Percentiles rank a stretch among this genome's conserved stretches.
These are phyloP conservation scores for Tausonia pullulans DNA, from an alignment of 1,284 basidiomycete genomes.

Conservation along the genomic window DNA sequence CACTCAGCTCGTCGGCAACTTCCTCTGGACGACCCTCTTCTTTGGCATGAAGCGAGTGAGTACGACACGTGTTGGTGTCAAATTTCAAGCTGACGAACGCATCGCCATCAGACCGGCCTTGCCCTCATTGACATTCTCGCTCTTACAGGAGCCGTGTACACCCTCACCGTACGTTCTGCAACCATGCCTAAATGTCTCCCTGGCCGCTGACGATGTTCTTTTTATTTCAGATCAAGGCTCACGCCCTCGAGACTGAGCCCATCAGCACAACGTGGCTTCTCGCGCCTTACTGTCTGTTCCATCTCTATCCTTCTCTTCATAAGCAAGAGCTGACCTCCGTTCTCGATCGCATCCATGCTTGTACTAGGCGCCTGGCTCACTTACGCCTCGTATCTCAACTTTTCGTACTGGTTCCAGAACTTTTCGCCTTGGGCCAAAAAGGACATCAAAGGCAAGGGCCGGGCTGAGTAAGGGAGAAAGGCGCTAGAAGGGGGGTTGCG, in stretches of 20 bases:
- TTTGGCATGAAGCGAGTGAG: constrained; percentile 46
- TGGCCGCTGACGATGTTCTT: not conserved
- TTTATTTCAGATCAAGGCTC: constrained; percentile 38
- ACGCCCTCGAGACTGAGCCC: constrained; percentile 39
- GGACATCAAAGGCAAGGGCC: not conserved
- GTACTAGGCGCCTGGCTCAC: constrained; percentile 42
- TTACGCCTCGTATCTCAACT: constrained; percentile 58
- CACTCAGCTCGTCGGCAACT: constrained; percentile 55
- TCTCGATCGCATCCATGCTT: too few relatives aligned
- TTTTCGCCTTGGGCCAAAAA: constrained; percentile 5
- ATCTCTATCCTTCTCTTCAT: too few relatives aligned
- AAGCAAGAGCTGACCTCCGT: too few relatives aligned
- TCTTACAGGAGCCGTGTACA: constrained; percentile 49
- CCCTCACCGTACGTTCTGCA: constrained; percentile 46
- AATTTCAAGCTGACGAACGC: too few relatives aligned
- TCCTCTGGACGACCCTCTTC: constrained; percentile 60
- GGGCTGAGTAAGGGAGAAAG: too few relatives aligned
- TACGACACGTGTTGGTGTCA: not conserved
- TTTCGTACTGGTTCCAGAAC: constrained; percentile 4
- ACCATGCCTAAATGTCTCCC: constrained; percentile 3
- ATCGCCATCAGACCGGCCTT: constrained; percentile 38
- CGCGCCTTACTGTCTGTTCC: constrained; percentile 1
- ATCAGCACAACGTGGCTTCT: constrained; percentile 43
- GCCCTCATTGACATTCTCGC: constrained; percentile 52
- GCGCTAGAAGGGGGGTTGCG: too few relatives aligned